Evolutionary conservation across 1,284 basidiomycete species (phyloP).

Genomic region (Sanghuangporus weigelae): DNA sequence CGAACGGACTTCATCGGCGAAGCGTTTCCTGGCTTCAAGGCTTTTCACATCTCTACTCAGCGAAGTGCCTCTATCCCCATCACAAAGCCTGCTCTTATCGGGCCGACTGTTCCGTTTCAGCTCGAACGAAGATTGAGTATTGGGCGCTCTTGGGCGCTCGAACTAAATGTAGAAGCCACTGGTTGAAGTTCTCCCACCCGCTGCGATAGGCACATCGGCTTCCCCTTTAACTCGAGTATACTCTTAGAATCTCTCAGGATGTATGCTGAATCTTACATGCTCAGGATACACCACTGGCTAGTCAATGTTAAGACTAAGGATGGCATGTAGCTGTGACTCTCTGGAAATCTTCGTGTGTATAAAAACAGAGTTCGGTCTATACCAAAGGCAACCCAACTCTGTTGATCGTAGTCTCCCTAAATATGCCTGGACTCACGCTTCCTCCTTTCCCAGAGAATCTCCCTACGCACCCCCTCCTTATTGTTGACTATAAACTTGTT

Average conservation of each 20-base stretch:
- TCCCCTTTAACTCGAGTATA: no score
- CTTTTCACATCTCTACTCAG: neutral
- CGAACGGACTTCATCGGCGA: neutral
- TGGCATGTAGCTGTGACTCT: neutral
- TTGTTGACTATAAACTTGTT: slow-evolving; percentile 46
- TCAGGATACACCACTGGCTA: neutral
- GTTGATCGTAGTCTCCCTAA: neutral
- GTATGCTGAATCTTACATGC: no score
- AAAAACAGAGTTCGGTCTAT: neutral
- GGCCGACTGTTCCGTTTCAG: neutral
- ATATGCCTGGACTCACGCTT: slow-evolving; percentile 23
- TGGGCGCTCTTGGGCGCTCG: neutral
- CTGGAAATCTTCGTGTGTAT: neutral
- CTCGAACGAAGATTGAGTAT: neutral
- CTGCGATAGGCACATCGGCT: no score
- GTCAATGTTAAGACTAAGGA: neutral
- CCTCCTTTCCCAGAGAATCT: slow-evolving; percentile 46
- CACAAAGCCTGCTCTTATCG: slow-evolving; percentile 29
- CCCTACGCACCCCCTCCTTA: slow-evolving; percentile 41
- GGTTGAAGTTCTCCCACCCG: no score
- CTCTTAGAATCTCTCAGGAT: no score
- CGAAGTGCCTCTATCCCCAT: neutral
- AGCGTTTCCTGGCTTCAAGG: neutral
- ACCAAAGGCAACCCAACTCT: neutral
- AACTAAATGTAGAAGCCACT: no score